Conservation (phyloP, 2,329 filamentous ascomycete species). For the Aspergillus sp. region DNA sequence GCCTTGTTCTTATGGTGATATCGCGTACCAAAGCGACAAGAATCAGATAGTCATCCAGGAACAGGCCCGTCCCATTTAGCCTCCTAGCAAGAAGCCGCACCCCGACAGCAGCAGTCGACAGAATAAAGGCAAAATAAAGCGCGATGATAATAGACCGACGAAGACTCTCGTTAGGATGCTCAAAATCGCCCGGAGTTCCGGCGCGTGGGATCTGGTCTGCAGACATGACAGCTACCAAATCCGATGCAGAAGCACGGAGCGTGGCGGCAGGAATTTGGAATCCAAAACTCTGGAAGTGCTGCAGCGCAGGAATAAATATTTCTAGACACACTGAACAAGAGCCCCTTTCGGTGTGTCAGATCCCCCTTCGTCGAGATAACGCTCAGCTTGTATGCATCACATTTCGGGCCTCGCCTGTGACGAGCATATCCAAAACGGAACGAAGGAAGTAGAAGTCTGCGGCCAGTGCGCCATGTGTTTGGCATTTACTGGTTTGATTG, state of each 20-base stretch:
- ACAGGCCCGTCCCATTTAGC: constrained; percentile 23
- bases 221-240: constrained; percentile 17
- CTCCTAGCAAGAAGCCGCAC: constrained; percentile 25
- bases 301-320: background rate
- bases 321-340: background rate
- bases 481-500: background rate
- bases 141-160: constrained; percentile 22
- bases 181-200: constrained; percentile 20
- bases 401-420: background rate
- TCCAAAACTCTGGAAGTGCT: constrained; percentile 2
- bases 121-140: constrained; percentile 23
- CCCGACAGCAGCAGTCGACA: constrained; percentile 24
- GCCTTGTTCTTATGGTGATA: background rate
- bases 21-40: constrained; percentile 24
- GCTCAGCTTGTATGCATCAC: background rate
- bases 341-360: background rate
- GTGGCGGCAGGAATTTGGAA: constrained; percentile 24
- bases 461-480: background rate
- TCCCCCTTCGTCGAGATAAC: background rate
- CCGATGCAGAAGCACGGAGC: constrained; percentile 5
- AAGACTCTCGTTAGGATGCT: constrained; percentile 24
- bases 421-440: background rate
- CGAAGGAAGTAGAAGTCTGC: background rate
- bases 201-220: constrained; percentile 8
- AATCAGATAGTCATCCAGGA: constrained; percentile 30